Evolutionary conservation across 495 filamentous ascomycete species (phyloP).

Genomic region (Aspergillus funiculosus): DNA sequence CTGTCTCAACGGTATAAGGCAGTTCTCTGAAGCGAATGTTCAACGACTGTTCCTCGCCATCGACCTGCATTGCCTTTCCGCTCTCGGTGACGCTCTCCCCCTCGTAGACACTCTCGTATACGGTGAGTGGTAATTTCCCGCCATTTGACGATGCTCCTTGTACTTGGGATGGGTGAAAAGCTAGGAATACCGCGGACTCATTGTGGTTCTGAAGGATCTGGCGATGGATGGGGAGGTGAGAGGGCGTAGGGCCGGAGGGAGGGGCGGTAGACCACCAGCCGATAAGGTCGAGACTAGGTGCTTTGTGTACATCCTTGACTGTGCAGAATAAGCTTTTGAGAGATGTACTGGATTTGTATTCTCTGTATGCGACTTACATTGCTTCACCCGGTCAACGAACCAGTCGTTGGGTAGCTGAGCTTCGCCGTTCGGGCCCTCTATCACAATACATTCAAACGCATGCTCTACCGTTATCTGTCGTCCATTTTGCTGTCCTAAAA

Average conservation of each 20-base stretch:
- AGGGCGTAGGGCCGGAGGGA: conserved; percentile 58
- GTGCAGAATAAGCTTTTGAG: conserved; percentile 5
- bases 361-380: conserved; percentile 76
- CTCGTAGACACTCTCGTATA: conserved; percentile 85
- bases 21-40: conserved; percentile 75
- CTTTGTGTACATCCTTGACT: conserved; percentile 89
- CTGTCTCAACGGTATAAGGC: conserved; percentile 82
- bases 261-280: conserved; percentile 91
- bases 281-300: conserved; percentile 75
- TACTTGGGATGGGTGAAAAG: conserved; percentile 67
- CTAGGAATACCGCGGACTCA: conserved; percentile 80
- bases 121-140: conserved; percentile 78
- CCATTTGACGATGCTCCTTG: conserved; percentile 45
- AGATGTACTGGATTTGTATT: neutral
- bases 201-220: conserved; percentile 69
- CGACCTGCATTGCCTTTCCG: conserved; percentile 67
- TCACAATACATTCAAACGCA: conserved; percentile 73
- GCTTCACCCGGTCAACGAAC: conserved; percentile 75
- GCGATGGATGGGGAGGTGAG: conserved; percentile 67
- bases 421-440: conserved; percentile 39
- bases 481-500: conserved; percentile 86
- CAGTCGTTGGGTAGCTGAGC: conserved; percentile 57
- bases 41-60: conserved; percentile 52
- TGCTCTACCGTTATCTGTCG: conserved; percentile 87
- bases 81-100: conserved; percentile 48